Percentiles rank a stretch among this genome's conserved stretches.
phyloP scores from a whole-genome alignment of 345 rosid genomes.

The Brassica carinata region DNA sequence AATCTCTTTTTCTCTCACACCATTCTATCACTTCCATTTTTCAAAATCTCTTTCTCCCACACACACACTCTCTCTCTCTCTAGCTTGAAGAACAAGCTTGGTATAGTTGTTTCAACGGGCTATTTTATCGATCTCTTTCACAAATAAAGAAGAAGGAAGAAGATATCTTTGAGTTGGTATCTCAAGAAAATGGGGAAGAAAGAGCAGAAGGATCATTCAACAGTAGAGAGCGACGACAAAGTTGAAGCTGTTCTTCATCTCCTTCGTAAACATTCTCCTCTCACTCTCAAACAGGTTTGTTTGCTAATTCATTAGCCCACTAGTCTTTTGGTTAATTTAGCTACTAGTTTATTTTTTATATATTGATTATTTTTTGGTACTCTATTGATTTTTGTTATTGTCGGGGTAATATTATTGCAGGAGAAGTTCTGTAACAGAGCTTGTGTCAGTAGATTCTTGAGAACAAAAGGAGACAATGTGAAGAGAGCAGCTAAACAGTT shows the following conservation, averaged over 20 bases:
- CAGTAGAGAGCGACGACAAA: slow-evolving; percentile 38
- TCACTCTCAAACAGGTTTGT: slow-evolving; percentile 79
- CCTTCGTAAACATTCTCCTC: slow-evolving; percentile 77
- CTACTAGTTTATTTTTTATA: background rate
- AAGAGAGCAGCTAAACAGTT: slow-evolving; percentile 87
- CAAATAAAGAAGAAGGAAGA: background rate
- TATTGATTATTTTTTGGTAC: background rate
- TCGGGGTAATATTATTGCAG: slow-evolving; percentile 43
- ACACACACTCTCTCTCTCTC: slow-evolving; percentile 8
- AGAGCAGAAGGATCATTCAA: slow-evolving; percentile 43
- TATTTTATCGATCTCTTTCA: slow-evolving; percentile 5
- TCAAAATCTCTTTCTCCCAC: slow-evolving; percentile 23
- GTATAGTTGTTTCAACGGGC: slow-evolving; percentile 34
- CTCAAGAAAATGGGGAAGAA: slow-evolving; percentile 69
- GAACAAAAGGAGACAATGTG: slow-evolving; percentile 72
- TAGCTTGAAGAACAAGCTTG: slow-evolving; percentile 40
- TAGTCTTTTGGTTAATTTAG: background rate
- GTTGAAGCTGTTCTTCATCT: slow-evolving; percentile 74
- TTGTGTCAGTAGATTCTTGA: slow-evolving; percentile 77
- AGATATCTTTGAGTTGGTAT: background rate
- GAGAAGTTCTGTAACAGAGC: slow-evolving; percentile 82
- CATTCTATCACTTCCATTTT: slow-evolving; percentile 24
- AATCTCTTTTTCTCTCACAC: slow-evolving; percentile 29
- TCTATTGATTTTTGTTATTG: background rate
- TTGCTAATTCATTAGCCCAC: background rate